These are phyloP conservation scores for Nepenthes mirabilis DNA, from an alignment of 148 eudicot species.

Conservation along the genomic window DNA sequence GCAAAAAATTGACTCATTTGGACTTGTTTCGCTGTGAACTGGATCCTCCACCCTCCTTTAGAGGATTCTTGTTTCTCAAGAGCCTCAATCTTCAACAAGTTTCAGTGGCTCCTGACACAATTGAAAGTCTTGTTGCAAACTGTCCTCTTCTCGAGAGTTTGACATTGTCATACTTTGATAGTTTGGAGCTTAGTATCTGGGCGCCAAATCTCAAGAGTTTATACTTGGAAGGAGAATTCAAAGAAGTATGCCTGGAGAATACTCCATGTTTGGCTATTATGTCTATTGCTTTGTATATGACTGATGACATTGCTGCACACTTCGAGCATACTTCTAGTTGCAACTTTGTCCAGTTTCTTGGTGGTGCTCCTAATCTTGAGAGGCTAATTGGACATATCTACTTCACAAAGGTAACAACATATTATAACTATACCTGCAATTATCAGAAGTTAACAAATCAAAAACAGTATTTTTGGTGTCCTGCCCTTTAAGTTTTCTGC, in stretches of 20 bases:
- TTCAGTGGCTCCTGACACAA: slow-evolving; percentile 36
- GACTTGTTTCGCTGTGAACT: slow-evolving; percentile 66
- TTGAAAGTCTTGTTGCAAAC: slow-evolving; percentile 43
- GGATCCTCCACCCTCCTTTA: slow-evolving; percentile 45
- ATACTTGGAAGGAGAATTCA: slow-evolving; percentile 65
- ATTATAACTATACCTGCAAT: neutral
- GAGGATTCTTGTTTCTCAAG: slow-evolving; percentile 43
- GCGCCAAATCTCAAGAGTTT: slow-evolving; percentile 67
- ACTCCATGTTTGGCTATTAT: slow-evolving; percentile 41
- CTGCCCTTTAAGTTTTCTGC: neutral
- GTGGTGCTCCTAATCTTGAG: slow-evolving; percentile 53
- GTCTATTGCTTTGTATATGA: slow-evolving; percentile 56
- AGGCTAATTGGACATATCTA: slow-evolving; percentile 57
- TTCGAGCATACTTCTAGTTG: slow-evolving; percentile 50
- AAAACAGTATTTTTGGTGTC: neutral
- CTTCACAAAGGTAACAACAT: slow-evolving; percentile 54
- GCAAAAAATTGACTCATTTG: slow-evolving; percentile 38
- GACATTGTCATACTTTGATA: slow-evolving; percentile 57
- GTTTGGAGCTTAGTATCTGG: slow-evolving; percentile 42
- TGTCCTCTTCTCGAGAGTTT: slow-evolving; percentile 64
- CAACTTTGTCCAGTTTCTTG: slow-evolving; percentile 60
- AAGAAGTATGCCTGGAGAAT: slow-evolving; percentile 44
- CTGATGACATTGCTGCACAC: slow-evolving; percentile 57
- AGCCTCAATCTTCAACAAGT: slow-evolving; percentile 62
- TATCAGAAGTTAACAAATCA: too few relatives aligned